Evolutionary conservation across 108 stramenopile genomes (phyloP).

Genomic region (Nitzschia sp.): DNA sequence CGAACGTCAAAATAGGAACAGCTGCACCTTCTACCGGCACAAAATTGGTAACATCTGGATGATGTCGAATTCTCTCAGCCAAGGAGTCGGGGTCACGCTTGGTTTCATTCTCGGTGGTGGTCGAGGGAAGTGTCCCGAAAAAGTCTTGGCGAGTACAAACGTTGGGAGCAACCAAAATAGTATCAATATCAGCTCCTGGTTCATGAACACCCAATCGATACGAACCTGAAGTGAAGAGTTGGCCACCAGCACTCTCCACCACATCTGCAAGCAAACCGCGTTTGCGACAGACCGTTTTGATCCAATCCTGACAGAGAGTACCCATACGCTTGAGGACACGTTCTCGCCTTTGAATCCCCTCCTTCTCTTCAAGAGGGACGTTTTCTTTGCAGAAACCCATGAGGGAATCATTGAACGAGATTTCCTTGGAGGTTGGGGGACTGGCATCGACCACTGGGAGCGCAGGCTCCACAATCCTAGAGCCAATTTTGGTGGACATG

Average conservation of each 20-base stretch:
- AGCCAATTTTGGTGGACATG: conserved; percentile 57
- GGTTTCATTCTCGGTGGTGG: conserved; percentile 33
- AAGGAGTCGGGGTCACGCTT: conserved; percentile 73
- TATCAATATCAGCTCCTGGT: conserved; percentile 97
- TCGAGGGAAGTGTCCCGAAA: conserved; percentile 66
- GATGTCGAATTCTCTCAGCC: conserved; percentile 75
- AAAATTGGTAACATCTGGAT: conserved; percentile 90
- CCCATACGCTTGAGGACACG: conserved; percentile 77
- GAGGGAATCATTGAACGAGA: conserved; percentile 54
- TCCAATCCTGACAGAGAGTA: conserved; percentile 67
- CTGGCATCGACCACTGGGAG: conserved; percentile 73
- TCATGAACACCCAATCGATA: conserved; percentile 95
- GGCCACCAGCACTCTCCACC: conserved; percentile 72
- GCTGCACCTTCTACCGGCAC: conserved; percentile 90
- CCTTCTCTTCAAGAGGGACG: conserved; percentile 73
- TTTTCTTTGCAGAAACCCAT: conserved; percentile 42
- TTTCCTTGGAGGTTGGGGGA: conserved; percentile 52
- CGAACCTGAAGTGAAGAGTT: conserved; percentile 88
- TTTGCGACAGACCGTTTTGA: conserved; percentile 56
- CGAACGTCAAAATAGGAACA: conserved; percentile 97
- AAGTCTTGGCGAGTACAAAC: conserved; percentile 91
- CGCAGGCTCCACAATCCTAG: conserved; percentile 70
- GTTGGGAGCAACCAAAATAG: conserved; percentile 80
- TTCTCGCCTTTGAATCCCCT: conserved; percentile 76
- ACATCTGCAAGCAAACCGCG: conserved; percentile 59